Conservation (phyloP, 2,329 filamentous ascomycete species). For the Ilyonectria robusta region DNA sequence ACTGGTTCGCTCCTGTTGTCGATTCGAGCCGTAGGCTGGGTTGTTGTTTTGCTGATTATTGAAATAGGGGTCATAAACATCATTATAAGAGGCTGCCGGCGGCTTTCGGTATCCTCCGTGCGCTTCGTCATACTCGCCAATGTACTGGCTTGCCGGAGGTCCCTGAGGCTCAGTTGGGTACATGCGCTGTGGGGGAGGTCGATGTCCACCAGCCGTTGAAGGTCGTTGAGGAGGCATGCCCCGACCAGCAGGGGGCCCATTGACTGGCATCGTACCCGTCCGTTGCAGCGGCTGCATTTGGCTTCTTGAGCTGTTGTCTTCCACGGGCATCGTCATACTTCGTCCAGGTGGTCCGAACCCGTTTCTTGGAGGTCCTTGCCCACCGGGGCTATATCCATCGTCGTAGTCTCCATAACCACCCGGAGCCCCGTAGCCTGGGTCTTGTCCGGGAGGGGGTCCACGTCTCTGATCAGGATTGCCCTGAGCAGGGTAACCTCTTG, state of each 20-base stretch:
- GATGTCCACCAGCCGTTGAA: constrained; percentile 67
- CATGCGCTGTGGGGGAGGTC: constrained; percentile 67
- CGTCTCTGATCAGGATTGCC: constrained; percentile 48
- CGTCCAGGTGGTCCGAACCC: constrained; percentile 67
- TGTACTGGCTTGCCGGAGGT: constrained; percentile 53
- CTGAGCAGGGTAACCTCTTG: constrained; percentile 53
- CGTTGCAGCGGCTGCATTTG: constrained; percentile 54
- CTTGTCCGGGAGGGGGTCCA: constrained; percentile 49
- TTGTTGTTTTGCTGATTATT: constrained; percentile 54
- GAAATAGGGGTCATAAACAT: constrained; percentile 71
- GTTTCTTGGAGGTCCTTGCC: constrained; percentile 52
- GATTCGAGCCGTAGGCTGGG: constrained; percentile 40
- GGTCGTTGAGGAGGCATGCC: constrained; percentile 68
- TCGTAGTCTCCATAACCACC: constrained; percentile 48
- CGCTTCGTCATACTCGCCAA: constrained; percentile 49
- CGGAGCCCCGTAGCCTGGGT: constrained; percentile 37
- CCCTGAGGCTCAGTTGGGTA: constrained; percentile 61
- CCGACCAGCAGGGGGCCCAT: constrained; percentile 58
- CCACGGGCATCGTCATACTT: constrained; percentile 74
- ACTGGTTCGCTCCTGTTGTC: constrained; percentile 42
- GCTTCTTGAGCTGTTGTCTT: constrained; percentile 60
- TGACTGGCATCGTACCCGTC: constrained; percentile 63
- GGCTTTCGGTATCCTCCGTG: constrained; percentile 50
- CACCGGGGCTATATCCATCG: constrained; percentile 43
- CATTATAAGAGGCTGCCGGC: constrained; percentile 59